Evolutionary conservation across 768 basidiomycete genomes (phyloP).

Genomic region (Albatrellus ellisii): DNA sequence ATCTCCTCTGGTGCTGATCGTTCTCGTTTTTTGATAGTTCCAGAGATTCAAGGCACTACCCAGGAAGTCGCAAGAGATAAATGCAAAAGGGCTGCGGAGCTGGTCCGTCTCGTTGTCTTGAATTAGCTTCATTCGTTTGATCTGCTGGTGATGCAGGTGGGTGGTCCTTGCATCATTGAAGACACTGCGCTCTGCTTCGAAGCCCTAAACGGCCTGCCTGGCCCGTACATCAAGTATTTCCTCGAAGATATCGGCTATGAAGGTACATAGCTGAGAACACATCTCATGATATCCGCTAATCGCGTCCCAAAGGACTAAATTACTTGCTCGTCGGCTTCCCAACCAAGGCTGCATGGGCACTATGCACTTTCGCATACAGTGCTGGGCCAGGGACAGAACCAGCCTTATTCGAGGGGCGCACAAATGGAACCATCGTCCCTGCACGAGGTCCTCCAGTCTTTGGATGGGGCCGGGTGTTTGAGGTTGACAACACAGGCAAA

Average conservation of each 20-base stretch:
- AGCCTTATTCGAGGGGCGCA: constrained; percentile 75
- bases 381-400: constrained; percentile 72
- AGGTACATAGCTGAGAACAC: constrained; percentile 42
- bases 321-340: constrained; percentile 66
- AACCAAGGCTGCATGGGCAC: constrained; percentile 69
- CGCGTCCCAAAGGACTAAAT: constrained; percentile 48
- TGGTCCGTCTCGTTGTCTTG: constrained; percentile 30
- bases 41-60: constrained; percentile 90
- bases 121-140: not conserved
- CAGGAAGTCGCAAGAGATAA: constrained; percentile 84
- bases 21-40: constrained; percentile 37
- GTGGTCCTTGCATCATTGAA: constrained; percentile 62
- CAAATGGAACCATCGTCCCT: constrained; percentile 82
- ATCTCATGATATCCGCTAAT: not conserved
- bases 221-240: constrained; percentile 96
- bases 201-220: constrained; percentile 83
- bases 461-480: constrained; percentile 87
- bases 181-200: constrained; percentile 91
- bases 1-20: not conserved
- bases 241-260: constrained; percentile 72
- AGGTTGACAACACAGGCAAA: constrained; percentile 58
- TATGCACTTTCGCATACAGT: constrained; percentile 95
- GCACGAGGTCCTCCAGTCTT: constrained; percentile 68
- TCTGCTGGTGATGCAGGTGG: constrained; percentile 21
- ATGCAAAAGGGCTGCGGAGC: constrained; percentile 72